Conservation (phyloP, 805 yeast genomes). For the Wickerhamomyces pijperi region DNA sequence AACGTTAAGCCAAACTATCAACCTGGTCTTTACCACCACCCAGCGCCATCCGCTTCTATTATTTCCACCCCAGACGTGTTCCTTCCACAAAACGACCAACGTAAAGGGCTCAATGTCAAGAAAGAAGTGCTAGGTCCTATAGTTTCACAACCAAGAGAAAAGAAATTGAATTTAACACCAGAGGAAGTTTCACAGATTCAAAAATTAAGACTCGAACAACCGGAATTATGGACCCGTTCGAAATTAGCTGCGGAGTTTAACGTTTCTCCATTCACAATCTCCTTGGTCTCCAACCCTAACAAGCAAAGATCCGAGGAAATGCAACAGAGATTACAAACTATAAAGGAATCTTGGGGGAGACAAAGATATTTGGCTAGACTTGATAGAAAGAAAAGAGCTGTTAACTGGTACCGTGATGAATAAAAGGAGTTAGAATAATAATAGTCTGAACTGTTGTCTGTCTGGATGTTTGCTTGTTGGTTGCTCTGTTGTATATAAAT, state of each 20-base stretch:
- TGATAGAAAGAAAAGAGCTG: conserved; percentile 48
- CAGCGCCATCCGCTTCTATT: conserved; percentile 52
- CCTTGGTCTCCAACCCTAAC: conserved; percentile 37
- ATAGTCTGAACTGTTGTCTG: too few species aligned
- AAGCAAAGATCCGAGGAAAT: conserved; percentile 31
- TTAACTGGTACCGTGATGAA: conserved; percentile 45
- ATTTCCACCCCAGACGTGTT: conserved; percentile 57
- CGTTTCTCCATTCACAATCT: conserved; percentile 41
- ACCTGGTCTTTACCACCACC: conserved; percentile 48
- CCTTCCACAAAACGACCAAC: conserved; percentile 49
- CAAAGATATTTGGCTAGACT: conserved; percentile 35
- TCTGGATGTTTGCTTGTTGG: too few species aligned
- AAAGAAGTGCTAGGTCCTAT: conserved; percentile 25
- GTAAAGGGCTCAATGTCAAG: conserved; percentile 27
- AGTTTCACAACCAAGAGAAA: conserved; percentile 25
- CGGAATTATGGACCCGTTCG: conserved; percentile 51
- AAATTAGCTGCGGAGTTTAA: conserved; percentile 49
- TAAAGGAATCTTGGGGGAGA: conserved; percentile 38
- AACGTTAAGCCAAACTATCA: conserved; percentile 42
- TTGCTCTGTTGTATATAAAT: too few species aligned
- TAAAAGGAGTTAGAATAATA: too few species aligned
- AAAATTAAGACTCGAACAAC: conserved; percentile 43
- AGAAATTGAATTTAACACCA: conserved; percentile 44
- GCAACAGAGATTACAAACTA: conserved; percentile 32
- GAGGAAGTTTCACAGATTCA: conserved; percentile 47